Conservation (phyloP, 805 yeast genomes). For the Candida sithepensis region DNA sequence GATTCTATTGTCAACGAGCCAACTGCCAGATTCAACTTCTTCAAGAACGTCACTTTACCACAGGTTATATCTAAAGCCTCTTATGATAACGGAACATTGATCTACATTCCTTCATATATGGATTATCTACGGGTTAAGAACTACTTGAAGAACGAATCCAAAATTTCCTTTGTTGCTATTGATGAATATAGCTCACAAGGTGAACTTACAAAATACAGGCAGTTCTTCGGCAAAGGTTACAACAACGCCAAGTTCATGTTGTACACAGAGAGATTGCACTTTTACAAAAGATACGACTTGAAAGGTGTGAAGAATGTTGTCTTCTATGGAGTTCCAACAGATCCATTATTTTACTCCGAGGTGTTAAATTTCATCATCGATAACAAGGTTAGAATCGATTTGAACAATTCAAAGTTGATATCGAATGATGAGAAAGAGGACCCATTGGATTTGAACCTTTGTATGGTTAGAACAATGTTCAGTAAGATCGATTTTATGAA, state of each 20-base stretch:
- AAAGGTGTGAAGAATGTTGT: slow-evolving; percentile 80
- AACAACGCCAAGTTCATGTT: slow-evolving; percentile 50
- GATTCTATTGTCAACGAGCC: slow-evolving; percentile 63
- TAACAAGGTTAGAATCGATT: slow-evolving; percentile 33
- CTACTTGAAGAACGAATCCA: slow-evolving; percentile 60
- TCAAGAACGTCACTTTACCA: slow-evolving; percentile 71
- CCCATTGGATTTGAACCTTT: slow-evolving; percentile 30
- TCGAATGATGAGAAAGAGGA: slow-evolving; percentile 8
- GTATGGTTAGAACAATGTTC: slow-evolving; percentile 55
- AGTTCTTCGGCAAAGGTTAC: slow-evolving; percentile 51
- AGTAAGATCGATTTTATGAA: slow-evolving; percentile 77
- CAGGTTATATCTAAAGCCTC: slow-evolving; percentile 58
- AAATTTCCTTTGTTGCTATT: slow-evolving; percentile 61
- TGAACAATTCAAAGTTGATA: slow-evolving; percentile 19
- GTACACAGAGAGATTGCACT: slow-evolving; percentile 94
- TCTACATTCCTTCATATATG: slow-evolving; percentile 81
- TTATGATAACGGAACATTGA: slow-evolving; percentile 68
- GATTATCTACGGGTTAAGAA: slow-evolving; percentile 81
- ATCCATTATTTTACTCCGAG: slow-evolving; percentile 81
- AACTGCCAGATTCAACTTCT: slow-evolving; percentile 76
- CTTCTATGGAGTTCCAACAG: slow-evolving; percentile 80
- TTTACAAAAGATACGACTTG: slow-evolving; percentile 80
- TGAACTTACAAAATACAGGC: slow-evolving; percentile 68
- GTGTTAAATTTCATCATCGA: slow-evolving; percentile 64
- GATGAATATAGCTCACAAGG: slow-evolving; percentile 81